Evolutionary conservation across 805 yeast species (phyloP).

Genomic region (Barnettozyma salicaria): DNA sequence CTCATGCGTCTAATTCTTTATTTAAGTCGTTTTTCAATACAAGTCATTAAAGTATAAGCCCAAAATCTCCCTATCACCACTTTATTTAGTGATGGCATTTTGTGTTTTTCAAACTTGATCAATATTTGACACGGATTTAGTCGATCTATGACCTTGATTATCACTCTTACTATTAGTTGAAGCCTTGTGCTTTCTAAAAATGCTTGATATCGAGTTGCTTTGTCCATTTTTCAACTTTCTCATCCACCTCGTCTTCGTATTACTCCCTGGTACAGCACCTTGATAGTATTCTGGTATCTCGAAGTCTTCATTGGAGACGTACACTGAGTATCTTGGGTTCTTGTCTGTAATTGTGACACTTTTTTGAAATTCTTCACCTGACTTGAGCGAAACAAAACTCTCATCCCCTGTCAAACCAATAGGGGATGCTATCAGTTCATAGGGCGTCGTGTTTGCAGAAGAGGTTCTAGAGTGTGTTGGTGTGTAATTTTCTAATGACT

Average conservation of each 20-base stretch:
- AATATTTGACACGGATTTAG: conserved; percentile 5
- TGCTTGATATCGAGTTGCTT: conserved; percentile 6
- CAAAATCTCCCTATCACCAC: no score
- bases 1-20: no score
- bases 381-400: conserved; percentile 4
- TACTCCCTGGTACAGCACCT: no score
- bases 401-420: conserved; percentile 2
- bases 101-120: no score
- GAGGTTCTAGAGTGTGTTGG: conserved; percentile 9
- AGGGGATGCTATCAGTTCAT: conserved; percentile 6
- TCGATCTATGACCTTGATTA: conserved; percentile 3
- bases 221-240: conserved; percentile 6
- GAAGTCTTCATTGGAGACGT: conserved; percentile 13
- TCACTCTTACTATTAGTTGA: neutral
- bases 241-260: no score
- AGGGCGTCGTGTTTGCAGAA: conserved; percentile 3
- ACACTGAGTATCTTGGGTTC: conserved; percentile 7
- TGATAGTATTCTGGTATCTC: conserved; percentile 10
- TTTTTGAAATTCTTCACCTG: neutral
- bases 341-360: conserved; percentile 4
- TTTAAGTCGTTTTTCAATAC: no score
- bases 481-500: conserved; percentile 6
- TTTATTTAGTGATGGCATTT: no score
- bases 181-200: conserved; percentile 1
- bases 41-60: no score